Evolutionary conservation across 2,329 filamentous ascomycete genomes (phyloP).

Genomic region (Coniochaeta sp.): DNA sequence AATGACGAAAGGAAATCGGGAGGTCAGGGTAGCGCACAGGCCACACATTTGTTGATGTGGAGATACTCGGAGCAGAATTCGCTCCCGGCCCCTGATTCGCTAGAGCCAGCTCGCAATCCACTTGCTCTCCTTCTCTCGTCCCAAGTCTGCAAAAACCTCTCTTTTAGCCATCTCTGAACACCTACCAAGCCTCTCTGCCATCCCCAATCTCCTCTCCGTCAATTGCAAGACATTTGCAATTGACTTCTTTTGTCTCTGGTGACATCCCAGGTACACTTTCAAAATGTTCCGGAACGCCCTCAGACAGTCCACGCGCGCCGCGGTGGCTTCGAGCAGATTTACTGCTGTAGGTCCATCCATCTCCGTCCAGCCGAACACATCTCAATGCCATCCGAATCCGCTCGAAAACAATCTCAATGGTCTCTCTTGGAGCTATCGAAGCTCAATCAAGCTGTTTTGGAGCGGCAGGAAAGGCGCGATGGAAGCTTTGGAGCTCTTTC

Average conservation of each 20-base stretch:
- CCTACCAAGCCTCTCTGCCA: constrained; percentile 30
- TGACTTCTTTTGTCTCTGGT: constrained; percentile 46
- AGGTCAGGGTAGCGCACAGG: background rate
- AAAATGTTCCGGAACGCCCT: constrained; percentile 98
- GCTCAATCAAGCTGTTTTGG: constrained; percentile 31
- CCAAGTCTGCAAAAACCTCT: constrained; percentile 2
- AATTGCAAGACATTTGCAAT: constrained; percentile 56
- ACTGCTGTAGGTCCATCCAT: constrained; percentile 77
- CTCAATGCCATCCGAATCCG: constrained; percentile 38
- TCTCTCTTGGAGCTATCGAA: constrained; percentile 17
- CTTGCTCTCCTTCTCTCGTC: background rate
- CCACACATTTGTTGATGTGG: background rate
- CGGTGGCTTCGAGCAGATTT: constrained; percentile 86
- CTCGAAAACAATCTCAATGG: constrained; percentile 28
- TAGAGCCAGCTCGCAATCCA: background rate
- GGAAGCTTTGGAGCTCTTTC: constrained; percentile 29
- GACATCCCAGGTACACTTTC: constrained; percentile 42
- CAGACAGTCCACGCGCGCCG: constrained; percentile 91
- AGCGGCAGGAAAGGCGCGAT: constrained; percentile 15
- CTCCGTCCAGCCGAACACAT: constrained; percentile 27
- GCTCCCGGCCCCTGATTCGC: background rate
- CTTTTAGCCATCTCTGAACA: constrained; percentile 1
- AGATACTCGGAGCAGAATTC: background rate
- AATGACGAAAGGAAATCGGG: background rate
- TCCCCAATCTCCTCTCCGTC: constrained; percentile 51